Conservation (phyloP, 495 filamentous ascomycete species). For the Cetradonia linearis region DNA sequence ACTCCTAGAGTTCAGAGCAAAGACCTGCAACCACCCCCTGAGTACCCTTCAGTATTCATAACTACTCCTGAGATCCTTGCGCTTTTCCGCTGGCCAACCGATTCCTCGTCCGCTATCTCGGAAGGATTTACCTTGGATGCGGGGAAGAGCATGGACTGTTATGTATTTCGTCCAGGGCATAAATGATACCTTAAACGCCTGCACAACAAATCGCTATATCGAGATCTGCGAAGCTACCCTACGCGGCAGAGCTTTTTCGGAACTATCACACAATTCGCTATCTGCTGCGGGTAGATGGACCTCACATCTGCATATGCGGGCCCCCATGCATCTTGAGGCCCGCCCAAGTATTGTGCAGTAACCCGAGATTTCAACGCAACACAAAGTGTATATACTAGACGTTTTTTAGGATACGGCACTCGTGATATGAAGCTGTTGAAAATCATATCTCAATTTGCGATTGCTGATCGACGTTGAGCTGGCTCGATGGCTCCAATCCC, state of each 20-base stretch:
- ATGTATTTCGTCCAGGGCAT: not conserved
- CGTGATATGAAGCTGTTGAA: slow-evolving; percentile 9
- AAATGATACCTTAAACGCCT: not conserved
- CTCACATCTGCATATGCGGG: slow-evolving; percentile 9
- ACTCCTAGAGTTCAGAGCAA: not conserved
- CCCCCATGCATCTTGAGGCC: not conserved
- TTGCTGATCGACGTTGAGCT: slow-evolving; percentile 1
- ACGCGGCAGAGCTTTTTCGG: not conserved
- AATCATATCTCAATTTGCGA: not conserved
- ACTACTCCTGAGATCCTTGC: not conserved
- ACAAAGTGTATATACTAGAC: not conserved
- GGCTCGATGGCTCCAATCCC: slow-evolving; percentile 23
- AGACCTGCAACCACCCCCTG: not conserved
- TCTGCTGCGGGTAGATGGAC: slow-evolving; percentile 8
- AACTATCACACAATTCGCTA: not conserved
- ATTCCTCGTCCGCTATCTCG: slow-evolving; percentile 8
- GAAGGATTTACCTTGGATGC: slow-evolving; percentile 9
- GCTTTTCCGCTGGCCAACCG: not conserved
- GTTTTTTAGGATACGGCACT: not conserved
- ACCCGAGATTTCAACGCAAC: not conserved
- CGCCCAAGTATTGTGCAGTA: not conserved
- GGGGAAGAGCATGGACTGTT: slow-evolving; percentile 3
- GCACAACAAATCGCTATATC: not conserved
- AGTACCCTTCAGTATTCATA: slow-evolving; percentile 1
- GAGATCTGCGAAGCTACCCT: slow-evolving; percentile 5